Percentiles rank a stretch among this genome's conserved stretches.
Evolutionary conservation across 768 basidiomycete genomes (phyloP).

Genomic region (Suillus occidentalis): DNA sequence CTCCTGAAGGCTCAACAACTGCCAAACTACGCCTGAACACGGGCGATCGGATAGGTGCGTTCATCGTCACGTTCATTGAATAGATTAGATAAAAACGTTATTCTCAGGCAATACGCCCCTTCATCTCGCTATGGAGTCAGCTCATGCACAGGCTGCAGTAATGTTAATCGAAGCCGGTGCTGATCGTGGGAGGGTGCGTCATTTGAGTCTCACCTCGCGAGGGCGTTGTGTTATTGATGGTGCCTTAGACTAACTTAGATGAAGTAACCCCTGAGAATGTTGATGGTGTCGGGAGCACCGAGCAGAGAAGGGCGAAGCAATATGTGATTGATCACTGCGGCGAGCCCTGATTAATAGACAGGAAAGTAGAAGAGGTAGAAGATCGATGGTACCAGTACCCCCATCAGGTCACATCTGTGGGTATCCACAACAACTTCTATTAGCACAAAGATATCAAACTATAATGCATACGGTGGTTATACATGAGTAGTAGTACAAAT

Average conservation of each 20-base stretch:
- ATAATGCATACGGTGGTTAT: background rate
- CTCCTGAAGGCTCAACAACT: slow-evolving; percentile 58
- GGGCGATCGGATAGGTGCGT: slow-evolving; percentile 71
- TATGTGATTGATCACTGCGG: slow-evolving; percentile 80
- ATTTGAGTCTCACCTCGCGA: background rate
- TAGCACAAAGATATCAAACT: background rate
- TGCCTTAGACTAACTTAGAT: slow-evolving; percentile 74
- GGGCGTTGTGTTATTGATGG: slow-evolving; percentile 1
- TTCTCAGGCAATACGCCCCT: slow-evolving; percentile 87
- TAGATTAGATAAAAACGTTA: slow-evolving; percentile 4
- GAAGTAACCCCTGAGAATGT: slow-evolving; percentile 85
- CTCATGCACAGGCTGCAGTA: slow-evolving; percentile 88
- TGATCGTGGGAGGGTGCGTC: slow-evolving; percentile 81
- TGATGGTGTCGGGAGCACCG: slow-evolving; percentile 85
- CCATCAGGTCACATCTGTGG: background rate
- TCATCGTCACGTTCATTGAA: background rate
- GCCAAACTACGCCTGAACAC: slow-evolving; percentile 85
- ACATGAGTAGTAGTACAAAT: background rate
- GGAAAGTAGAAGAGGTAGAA: slow-evolving; percentile 32
- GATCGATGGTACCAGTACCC: slow-evolving; percentile 22
- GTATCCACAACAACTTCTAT: background rate
- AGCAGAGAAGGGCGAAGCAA: slow-evolving; percentile 76
- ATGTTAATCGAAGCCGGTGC: slow-evolving; percentile 93
- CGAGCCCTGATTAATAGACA: slow-evolving; percentile 35
- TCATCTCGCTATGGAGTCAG: slow-evolving; percentile 97